A percentile compares a stretch with the other conserved stretches of the same genome.
These are phyloP conservation scores for Fusarium cicatricum DNA, from an alignment of 2,329 filamentous ascomycete species.

Conservation along the genomic window DNA sequence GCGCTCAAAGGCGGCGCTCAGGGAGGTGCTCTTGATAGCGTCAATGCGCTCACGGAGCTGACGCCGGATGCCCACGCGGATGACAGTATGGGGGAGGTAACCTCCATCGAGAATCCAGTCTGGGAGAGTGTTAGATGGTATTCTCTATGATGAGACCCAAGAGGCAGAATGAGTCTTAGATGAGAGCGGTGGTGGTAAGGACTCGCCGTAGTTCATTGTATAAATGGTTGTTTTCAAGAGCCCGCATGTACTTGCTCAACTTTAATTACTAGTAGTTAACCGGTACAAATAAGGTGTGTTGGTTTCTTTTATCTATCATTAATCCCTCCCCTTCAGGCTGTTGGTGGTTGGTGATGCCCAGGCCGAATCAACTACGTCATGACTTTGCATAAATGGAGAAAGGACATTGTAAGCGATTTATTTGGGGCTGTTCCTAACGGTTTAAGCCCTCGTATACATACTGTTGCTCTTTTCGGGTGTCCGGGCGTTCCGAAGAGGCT, in stretches of 20 bases:
- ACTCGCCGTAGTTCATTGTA: constrained; percentile 27
- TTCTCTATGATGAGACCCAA: not conserved
- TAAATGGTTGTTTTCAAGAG: not conserved
- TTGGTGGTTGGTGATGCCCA: constrained; percentile 2
- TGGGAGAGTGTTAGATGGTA: constrained; percentile 21
- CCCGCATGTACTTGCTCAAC: not conserved
- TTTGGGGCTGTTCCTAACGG: not conserved
- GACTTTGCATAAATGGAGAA: not conserved
- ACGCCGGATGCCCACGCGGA: constrained; percentile 71
- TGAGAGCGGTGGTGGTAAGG: not conserved
- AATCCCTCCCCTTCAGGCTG: not conserved
- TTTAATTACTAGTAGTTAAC: not conserved
- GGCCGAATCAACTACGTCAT: constrained; percentile 5
- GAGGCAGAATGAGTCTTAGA: not conserved
- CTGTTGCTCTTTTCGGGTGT: not conserved
- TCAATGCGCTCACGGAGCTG: constrained; percentile 69
- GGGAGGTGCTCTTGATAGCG: constrained; percentile 61
- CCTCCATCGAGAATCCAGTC: constrained; percentile 71
- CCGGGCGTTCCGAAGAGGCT: not conserved
- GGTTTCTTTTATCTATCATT: not conserved
- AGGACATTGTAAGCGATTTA: not conserved
- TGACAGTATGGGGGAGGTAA: constrained; percentile 68
- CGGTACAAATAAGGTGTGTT: not conserved
- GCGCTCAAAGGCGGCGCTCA: constrained; percentile 60
- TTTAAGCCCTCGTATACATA: constrained; percentile 3